These are phyloP conservation scores for Scleroderma citrinum DNA, from an alignment of 768 basidiomycete genomes.

Conservation along the genomic window DNA sequence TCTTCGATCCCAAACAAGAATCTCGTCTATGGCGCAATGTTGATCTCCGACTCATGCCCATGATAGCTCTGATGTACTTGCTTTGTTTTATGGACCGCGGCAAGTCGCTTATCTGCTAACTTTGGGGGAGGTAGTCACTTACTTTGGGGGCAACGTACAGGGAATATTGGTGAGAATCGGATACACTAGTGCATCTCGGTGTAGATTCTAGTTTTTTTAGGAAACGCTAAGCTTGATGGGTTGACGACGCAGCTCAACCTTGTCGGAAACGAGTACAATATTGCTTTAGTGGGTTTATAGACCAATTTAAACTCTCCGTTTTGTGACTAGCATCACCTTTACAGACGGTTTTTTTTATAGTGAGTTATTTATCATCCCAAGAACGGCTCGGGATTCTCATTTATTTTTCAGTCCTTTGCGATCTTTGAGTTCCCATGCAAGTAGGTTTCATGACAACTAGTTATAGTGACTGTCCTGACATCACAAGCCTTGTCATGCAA, in stretches of 20 bases:
- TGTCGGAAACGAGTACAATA: constrained; percentile 56
- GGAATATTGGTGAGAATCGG: constrained; percentile 39
- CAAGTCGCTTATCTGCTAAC: constrained; percentile 11
- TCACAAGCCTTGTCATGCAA: constrained; percentile 40
- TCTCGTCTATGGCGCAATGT: constrained; percentile 49
- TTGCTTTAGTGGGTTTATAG: constrained; percentile 46
- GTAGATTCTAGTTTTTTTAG: constrained; percentile 20
- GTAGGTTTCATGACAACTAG: not conserved
- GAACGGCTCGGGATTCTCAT: not conserved
- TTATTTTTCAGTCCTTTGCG: not conserved
- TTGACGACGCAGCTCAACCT: constrained; percentile 41
- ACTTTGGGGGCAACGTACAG: constrained; percentile 35
- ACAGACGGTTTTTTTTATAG: constrained; percentile 64
- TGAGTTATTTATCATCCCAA: constrained; percentile 26
- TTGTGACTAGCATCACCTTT: not conserved
- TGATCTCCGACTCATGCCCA: constrained; percentile 50
- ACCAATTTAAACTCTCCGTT: not conserved
- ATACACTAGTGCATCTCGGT: no score
- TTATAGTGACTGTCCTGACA: not conserved
- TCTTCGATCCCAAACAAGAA: constrained; percentile 36
- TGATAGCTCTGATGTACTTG: constrained; percentile 52
- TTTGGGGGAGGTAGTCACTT: not conserved
- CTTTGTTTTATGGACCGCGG: constrained; percentile 60
- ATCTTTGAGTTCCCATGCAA: not conserved
- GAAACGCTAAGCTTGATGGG: constrained; percentile 61